Evolutionary conservation across 768 basidiomycete genomes (phyloP).

Genomic region (Phaffia australis): DNA sequence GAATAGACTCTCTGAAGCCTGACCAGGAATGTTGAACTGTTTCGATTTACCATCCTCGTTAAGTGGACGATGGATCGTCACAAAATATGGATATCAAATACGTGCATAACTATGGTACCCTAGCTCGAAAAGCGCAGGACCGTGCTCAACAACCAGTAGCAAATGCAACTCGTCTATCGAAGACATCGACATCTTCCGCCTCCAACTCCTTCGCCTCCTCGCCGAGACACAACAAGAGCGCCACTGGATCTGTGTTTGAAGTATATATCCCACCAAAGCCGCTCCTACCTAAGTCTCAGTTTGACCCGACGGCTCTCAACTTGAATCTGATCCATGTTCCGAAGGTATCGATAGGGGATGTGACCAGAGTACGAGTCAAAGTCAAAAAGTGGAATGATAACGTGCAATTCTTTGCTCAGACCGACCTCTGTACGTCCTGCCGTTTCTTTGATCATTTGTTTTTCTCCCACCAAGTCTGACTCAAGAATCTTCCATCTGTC

Average conservation of each 20-base stretch:
- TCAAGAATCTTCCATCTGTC: background rate
- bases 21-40: background rate
- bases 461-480: background rate
- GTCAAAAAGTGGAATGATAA: conserved; percentile 9
- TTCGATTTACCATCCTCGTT: background rate
- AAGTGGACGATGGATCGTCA: conserved; percentile 12
- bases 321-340: background rate
- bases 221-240: background rate
- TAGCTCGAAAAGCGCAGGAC: too few relatives aligned
- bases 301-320: too few relatives aligned
- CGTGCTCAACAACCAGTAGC: too few relatives aligned
- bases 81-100: background rate
- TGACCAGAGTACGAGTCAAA: background rate
- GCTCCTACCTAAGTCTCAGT: too few relatives aligned
- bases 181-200: background rate
- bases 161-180: too few relatives aligned
- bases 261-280: too few relatives aligned
- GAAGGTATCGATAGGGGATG: background rate
- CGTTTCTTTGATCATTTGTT: background rate
- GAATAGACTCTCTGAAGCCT: background rate
- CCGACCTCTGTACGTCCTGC: background rate
- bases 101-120: background rate
- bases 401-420: background rate
- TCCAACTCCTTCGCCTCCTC: background rate
- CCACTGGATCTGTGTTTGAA: too few relatives aligned